Percentiles rank a stretch among this genome's conserved stretches.
phyloP scores from a whole-genome alignment of 2,329 filamentous ascomycete genomes.

The Aspergillus pseudotamarii region DNA sequence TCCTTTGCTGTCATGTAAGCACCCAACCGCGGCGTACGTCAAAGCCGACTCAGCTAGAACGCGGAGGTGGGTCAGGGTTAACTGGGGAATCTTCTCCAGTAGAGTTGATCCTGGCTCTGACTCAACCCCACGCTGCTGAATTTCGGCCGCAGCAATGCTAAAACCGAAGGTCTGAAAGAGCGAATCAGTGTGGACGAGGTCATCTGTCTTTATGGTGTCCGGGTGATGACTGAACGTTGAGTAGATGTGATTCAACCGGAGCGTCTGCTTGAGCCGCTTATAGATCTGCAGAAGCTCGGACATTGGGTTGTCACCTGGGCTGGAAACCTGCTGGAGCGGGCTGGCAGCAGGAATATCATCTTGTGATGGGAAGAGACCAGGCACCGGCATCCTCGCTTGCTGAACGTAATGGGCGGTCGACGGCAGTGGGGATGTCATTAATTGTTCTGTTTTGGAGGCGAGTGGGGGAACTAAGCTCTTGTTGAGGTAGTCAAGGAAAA shows the following conservation, averaged over 20 bases:
- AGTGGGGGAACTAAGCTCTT: constrained; percentile 55
- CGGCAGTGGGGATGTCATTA: constrained; percentile 30
- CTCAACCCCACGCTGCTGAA: constrained; percentile 84
- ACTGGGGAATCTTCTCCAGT: constrained; percentile 80
- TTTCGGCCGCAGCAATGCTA: constrained; percentile 86
- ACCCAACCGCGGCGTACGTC: constrained; percentile 79
- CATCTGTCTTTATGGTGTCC: constrained; percentile 46
- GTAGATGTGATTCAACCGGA: constrained; percentile 54
- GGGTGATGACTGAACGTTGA: constrained; percentile 50
- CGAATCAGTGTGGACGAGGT: constrained; percentile 51
- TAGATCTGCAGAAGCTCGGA: constrained; percentile 59
- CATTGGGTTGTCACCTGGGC: constrained; percentile 37
- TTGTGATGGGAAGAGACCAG: constrained; percentile 41
- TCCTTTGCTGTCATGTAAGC: constrained; percentile 62
- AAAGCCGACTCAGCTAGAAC: constrained; percentile 85
- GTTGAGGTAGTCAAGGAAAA: constrained; percentile 56
- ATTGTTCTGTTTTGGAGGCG: constrained; percentile 43
- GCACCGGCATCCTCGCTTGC: constrained; percentile 38
- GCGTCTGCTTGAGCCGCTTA: constrained; percentile 57
- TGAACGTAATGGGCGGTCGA: constrained; percentile 34
- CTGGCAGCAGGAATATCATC: constrained; percentile 35
- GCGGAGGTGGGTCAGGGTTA: constrained; percentile 81
- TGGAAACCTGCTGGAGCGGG: constrained; percentile 35
- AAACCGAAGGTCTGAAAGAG: constrained; percentile 65
- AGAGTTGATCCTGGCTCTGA: constrained; percentile 73